Base-by-base conservation (phyloP, 441 rosid species). In the Theobroma grandiflorum region DNA sequence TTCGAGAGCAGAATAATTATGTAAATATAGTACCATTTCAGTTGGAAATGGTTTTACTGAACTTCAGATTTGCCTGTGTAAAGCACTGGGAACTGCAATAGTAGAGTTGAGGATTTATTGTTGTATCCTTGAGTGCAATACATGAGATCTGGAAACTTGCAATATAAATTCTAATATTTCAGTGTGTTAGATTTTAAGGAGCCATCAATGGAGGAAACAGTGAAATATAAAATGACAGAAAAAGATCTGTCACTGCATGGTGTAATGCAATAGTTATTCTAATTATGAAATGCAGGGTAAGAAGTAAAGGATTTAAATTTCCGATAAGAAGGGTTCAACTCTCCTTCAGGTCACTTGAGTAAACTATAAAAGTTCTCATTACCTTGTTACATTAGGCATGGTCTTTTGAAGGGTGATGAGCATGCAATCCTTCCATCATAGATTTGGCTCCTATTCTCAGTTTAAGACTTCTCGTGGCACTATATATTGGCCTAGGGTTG, bases 141-240 rank as follows among this genome's bases (percentile, higher is more conserved):
- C n/a, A 16, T 65, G 69, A 65, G 9, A 18, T 65, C n/a, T 65
- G 20, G 8, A 65, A 65, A 65, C 42, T 38, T 11, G 3, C 45
- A 65, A 37, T 37, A 65, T 38, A 65, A 65, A 65, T 65, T 47
- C 45, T 65, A 65, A 7, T 35, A 37, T 15, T 35, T 65, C 20
- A 65, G 11, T 65, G 45, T 1, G 6, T 33, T 35, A 20, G 43
- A 16, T 37, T 33, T 16, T 2, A 18, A 66, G 71, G 20, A 38
- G 45, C 71, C 49, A 66, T 66, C 9, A 14, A 33, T 33, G 67
- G 67, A 35, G 67, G 33, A 62, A 62, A 33, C 61, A 26, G 20
- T 62, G 67, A 58, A 62, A 22, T 65, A 40, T n/a, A 9, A n/a
- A 66, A 37, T 16, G 71, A 66, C 40, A 38, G 49, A 66, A 66